These are phyloP conservation scores for Anisodus tanguticus DNA, from an alignment of 257 asterid species.

Conservation along the genomic window DNA sequence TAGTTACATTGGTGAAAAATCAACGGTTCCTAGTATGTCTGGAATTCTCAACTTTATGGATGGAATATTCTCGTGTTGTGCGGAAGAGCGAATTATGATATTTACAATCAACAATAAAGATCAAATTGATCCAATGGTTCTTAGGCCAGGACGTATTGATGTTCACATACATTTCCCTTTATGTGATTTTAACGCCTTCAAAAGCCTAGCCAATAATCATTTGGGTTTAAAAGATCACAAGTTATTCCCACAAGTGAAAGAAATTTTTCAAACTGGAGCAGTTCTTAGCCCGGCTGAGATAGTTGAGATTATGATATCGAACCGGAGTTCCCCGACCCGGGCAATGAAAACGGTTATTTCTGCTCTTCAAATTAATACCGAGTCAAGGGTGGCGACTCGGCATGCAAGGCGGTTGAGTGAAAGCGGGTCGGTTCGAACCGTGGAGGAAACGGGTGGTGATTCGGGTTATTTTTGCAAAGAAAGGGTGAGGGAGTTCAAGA, in stretches of 20 bases:
- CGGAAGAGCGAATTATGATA: conserved; percentile 82
- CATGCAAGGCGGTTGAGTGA: conserved; percentile 50
- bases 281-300: conserved; percentile 84
- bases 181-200: conserved; percentile 79
- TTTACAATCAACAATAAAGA: conserved; percentile 78
- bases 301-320: conserved; percentile 81
- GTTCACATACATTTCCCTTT: conserved; percentile 79
- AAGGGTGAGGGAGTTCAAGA: conserved; percentile 65
- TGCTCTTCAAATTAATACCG: conserved; percentile 65
- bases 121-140: conserved; percentile 57
- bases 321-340: conserved; percentile 85
- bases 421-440: conserved; percentile 50
- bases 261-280: conserved; percentile 75
- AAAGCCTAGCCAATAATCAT: conserved; percentile 68
- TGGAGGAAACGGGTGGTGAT: conserved; percentile 53
- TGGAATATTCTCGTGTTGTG: conserved; percentile 84
- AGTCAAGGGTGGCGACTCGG: conserved; percentile 44
- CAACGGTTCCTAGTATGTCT: conserved; percentile 59
- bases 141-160: conserved; percentile 87
- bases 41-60: conserved; percentile 91
- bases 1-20: conserved; percentile 56
- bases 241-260: conserved; percentile 77
- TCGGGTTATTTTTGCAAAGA: conserved; percentile 50
- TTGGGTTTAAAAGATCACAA: conserved; percentile 82
- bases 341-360: conserved; percentile 78